These are phyloP conservation scores for Coniochaeta hoffmannii DNA, from an alignment of 2,329 filamentous ascomycete species.

Conservation along the genomic window DNA sequence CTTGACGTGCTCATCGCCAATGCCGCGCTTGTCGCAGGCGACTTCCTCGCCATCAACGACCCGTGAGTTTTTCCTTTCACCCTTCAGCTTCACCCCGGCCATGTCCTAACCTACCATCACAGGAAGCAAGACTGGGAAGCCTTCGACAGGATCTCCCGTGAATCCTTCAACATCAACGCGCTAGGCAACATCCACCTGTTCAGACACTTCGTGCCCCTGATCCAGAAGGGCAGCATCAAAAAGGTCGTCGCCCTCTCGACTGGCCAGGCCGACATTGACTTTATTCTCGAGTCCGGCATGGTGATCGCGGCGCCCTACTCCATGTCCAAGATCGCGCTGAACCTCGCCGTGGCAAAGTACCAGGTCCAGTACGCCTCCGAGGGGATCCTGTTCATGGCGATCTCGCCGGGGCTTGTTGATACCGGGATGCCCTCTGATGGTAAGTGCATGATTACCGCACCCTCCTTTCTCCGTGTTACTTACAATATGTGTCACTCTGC, in stretches of 20 bases:
- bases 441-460: neutral
- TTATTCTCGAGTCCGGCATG: slow-evolving; percentile 29
- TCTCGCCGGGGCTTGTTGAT: slow-evolving; percentile 45
- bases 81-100: neutral
- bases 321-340: slow-evolving; percentile 43
- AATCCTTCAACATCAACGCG: slow-evolving; percentile 38
- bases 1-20: slow-evolving; percentile 49
- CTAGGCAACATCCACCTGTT: slow-evolving; percentile 44
- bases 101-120: neutral
- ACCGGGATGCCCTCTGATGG: slow-evolving; percentile 20
- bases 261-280: slow-evolving; percentile 38
- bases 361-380: slow-evolving; percentile 38
- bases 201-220: slow-evolving; percentile 43
- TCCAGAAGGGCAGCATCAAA: slow-evolving; percentile 41
- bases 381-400: slow-evolving; percentile 42
- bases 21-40: slow-evolving; percentile 21
- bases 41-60: neutral
- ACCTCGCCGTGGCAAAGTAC: slow-evolving; percentile 46
- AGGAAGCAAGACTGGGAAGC: slow-evolving; percentile 17
- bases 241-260: slow-evolving; percentile 46
- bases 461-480: neutral
- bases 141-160: slow-evolving; percentile 25
- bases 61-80: slow-evolving; percentile 4
- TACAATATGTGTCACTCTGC: neutral
- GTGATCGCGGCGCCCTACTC: slow-evolving; percentile 31